Evolutionary conservation across 2,329 filamentous ascomycete species (phyloP).

Genomic region (Monilinia vaccinii-corymbosi): DNA sequence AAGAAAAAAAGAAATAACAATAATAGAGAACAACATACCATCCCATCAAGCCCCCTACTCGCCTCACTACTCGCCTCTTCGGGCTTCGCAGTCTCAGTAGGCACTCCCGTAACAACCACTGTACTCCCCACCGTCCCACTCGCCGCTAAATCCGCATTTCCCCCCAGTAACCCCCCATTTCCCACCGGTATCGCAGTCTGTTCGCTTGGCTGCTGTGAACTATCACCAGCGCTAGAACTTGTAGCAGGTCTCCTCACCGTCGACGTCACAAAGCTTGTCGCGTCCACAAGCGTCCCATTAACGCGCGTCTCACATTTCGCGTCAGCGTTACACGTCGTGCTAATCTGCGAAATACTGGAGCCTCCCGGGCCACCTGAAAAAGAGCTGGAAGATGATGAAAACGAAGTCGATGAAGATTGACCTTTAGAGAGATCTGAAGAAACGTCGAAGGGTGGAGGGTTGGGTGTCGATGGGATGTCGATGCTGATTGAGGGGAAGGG

Average conservation of each 20-base stretch:
- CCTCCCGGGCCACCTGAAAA: not conserved
- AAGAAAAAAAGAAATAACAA: no score
- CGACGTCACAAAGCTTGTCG: not conserved
- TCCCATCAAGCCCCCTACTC: not conserved
- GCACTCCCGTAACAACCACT: not conserved
- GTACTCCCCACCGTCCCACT: not conserved
- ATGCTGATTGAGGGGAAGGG: not conserved
- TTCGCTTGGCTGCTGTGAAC: not conserved
- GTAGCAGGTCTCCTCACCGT: not conserved
- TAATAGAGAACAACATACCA: not conserved
- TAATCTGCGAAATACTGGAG: not conserved
- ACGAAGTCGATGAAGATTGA: not conserved
- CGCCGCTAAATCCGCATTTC: not conserved
- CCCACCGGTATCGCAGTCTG: not conserved
- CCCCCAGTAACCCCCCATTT: not conserved
- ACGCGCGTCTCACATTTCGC: not conserved
- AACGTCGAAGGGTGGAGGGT: not conserved
- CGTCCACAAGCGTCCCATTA: not conserved
- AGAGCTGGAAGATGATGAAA: conserved; percentile 1
- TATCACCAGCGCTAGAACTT: not conserved
- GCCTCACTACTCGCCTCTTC: not conserved
- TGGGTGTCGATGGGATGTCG: not conserved
- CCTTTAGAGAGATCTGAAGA: not conserved
- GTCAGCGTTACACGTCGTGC: not conserved
- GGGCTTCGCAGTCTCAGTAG: not conserved